These are phyloP conservation scores for Pezicula carpinea DNA, from an alignment of 2,329 filamentous ascomycete genomes.

Conservation along the genomic window DNA sequence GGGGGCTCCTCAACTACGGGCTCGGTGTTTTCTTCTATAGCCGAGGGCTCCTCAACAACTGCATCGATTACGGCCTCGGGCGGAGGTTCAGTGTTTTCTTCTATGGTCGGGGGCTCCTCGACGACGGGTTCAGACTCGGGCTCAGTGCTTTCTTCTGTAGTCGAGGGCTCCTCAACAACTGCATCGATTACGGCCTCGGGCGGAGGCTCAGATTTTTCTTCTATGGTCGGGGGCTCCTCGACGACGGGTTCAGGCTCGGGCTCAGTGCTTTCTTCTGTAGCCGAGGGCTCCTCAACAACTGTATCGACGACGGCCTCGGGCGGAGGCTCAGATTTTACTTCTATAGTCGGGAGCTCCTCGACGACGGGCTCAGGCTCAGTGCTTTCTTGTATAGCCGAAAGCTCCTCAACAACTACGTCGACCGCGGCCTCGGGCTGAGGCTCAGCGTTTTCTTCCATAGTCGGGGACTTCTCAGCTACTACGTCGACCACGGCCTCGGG, in stretches of 20 bases:
- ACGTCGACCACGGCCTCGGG: background rate
- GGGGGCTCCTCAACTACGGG: constrained; percentile 1
- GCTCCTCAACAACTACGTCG: background rate
- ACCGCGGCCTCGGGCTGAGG: background rate
- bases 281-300: background rate
- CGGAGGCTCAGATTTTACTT: background rate
- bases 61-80: background rate
- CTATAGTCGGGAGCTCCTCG: background rate
- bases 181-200: background rate
- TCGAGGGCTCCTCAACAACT: background rate
- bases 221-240: too few species aligned
- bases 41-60: background rate
- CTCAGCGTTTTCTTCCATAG: constrained; percentile 2
- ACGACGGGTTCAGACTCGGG: background rate
- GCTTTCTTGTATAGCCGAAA: constrained; percentile 3
- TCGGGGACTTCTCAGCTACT: background rate
- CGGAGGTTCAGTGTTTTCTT: constrained; percentile 1
- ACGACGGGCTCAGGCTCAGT: constrained; percentile 1
- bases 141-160: background rate
- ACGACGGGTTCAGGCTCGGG: background rate
- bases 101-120: constrained; percentile 1
- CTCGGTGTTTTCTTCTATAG: background rate
- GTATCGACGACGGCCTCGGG: background rate
- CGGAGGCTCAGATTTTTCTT: constrained; percentile 3
- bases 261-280: constrained; percentile 2